Evolutionary conservation across 106 monocot species (phyloP), one percentile per base, ranked within the genome.

Genomic region (Dendrobium officinale): DNA sequence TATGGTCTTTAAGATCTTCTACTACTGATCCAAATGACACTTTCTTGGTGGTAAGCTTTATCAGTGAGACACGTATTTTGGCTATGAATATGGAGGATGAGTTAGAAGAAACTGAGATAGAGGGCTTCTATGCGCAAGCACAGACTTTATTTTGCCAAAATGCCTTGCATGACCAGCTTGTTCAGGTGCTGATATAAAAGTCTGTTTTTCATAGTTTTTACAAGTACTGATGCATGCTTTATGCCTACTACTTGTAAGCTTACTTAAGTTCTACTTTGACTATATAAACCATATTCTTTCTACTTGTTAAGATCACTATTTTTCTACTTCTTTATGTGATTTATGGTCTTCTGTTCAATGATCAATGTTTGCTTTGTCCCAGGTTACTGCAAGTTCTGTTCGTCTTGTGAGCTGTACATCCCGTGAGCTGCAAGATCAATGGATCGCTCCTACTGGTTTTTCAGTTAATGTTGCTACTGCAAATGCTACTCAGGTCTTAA

Each of bases 71-170:
- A 83, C 90, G 98, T 33, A 79, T 99, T 40, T 78, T 99, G 55
- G 98, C 98, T 59, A 99, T 99, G 98, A 99, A 99, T 80, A 88
- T 93, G 77, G 98, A 99, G 48, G 98, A 99, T 86, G 95, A 95
- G 83, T 77, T 99, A 26, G 98, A 99, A 86, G 98, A 99, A 88
- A 95, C 95, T 74, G 98, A 99, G 82, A 99, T 99, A 75, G 98
- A 95, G 83, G 98, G 98, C 31, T 99, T 99, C 79, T 87, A 86
- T 79, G 86, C 93, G 2, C 88, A 99, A 80, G 78, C 92, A 45
- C 98, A 99, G 67, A 99, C 98, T 29, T 90, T 99, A 29, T 95
- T 91, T 83, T 99, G 98, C 81, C 91, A 95, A 79, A 95, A 99
- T 88, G 95, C 92, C 72, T 72, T 95, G 17, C 75, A 93, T 80